phyloP scores from a whole-genome alignment of 805 yeast species.

The Yarrowia alimentaria region DNA sequence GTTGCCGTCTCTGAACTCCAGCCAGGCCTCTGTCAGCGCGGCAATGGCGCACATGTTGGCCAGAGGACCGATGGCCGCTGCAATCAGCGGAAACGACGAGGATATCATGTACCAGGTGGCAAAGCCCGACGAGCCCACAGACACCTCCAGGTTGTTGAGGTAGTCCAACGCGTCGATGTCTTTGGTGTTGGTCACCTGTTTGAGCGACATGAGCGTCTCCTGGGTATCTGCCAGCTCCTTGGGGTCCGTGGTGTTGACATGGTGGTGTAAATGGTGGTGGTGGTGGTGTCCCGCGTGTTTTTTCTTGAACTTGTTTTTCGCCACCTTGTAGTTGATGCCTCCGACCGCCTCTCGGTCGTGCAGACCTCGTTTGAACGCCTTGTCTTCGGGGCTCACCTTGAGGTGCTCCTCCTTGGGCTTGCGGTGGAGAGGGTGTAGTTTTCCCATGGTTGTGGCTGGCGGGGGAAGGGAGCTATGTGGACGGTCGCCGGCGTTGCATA shows the following conservation, averaged over 20 bases:
- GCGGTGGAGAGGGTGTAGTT: constrained; percentile 22
- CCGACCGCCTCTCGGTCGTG: constrained; percentile 23
- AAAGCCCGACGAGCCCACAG: constrained; percentile 29
- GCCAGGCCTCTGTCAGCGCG: constrained; percentile 71
- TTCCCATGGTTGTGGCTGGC: constrained; percentile 14
- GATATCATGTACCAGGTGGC: constrained; percentile 63
- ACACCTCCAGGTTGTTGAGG: constrained; percentile 15
- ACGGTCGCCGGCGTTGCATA: no score
- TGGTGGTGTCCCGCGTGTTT: neutral
- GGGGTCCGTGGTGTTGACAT: constrained; percentile 16
- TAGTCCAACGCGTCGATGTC: constrained; percentile 20
- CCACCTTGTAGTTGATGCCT: constrained; percentile 17
- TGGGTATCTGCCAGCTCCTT: constrained; percentile 8
- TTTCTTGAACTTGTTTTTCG: constrained; percentile 9
- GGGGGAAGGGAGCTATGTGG: neutral
- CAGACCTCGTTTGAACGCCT: constrained; percentile 5
- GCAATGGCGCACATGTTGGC: constrained; percentile 72
- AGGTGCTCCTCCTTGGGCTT: constrained; percentile 18
- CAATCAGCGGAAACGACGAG: constrained; percentile 67
- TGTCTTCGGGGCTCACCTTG: constrained; percentile 1
- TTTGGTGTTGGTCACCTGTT: constrained; percentile 18
- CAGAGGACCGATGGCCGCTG: constrained; percentile 77
- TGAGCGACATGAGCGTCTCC: constrained; percentile 22
- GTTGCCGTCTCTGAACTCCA: constrained; percentile 34
- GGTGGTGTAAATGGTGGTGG: constrained; percentile 15